phyloP scores from a whole-genome alignment of 257 asterid genomes.

The Solanum pennellii region DNA sequence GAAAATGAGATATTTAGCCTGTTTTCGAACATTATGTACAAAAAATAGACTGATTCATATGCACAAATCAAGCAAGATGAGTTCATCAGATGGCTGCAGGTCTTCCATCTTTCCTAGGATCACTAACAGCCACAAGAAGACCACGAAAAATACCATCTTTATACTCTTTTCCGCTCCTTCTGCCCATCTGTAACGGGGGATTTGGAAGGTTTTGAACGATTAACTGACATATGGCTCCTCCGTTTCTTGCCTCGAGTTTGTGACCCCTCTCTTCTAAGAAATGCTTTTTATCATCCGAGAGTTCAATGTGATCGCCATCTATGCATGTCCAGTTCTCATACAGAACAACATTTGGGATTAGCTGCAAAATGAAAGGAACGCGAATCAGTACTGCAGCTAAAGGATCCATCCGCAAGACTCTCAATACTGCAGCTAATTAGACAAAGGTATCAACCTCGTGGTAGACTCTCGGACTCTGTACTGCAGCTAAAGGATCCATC shows the following conservation, averaged over 20 bases:
- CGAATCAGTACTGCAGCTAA: neutral
- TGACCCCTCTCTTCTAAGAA: slow-evolving; percentile 73
- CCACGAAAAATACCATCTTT: slow-evolving; percentile 23
- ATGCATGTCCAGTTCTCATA: slow-evolving; percentile 81
- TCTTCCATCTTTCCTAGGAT: slow-evolving; percentile 83
- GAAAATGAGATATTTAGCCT: neutral
- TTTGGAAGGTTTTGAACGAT: slow-evolving; percentile 48
- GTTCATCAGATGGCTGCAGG: slow-evolving; percentile 68
- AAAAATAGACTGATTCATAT: neutral
- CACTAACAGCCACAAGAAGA: slow-evolving; percentile 67
- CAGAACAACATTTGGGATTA: slow-evolving; percentile 59
- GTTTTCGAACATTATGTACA: neutral
- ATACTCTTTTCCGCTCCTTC: slow-evolving; percentile 14
- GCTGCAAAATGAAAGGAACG: slow-evolving; percentile 22
- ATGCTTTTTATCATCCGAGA: slow-evolving; percentile 23
- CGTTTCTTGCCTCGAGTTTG: slow-evolving; percentile 40
- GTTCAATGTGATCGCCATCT: slow-evolving; percentile 79
- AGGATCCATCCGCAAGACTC: too few species aligned
- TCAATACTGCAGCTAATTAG: neutral
- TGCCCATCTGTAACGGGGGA: neutral
- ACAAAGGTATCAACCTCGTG: slow-evolving; percentile 45
- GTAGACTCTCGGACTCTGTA: slow-evolving; percentile 69
- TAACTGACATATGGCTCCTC: slow-evolving; percentile 76
- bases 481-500: slow-evolving; percentile 69
- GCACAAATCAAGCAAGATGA: neutral